These are phyloP conservation scores for Carex pumila DNA, from an alignment of 176 grass and related monocot species.

Conservation along the genomic window DNA sequence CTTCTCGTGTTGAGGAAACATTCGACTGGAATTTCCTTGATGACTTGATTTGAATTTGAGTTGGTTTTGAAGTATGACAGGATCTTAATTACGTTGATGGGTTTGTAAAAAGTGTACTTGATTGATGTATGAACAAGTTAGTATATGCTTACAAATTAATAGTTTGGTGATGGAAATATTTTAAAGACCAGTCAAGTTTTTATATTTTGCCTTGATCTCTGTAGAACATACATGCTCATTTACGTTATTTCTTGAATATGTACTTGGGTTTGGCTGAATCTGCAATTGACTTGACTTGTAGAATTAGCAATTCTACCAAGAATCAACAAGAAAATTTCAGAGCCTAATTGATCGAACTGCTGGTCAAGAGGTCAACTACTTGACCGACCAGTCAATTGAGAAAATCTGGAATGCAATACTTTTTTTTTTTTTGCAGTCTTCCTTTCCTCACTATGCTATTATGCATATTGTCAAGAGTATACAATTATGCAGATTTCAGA, in stretches of 20 bases:
- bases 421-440: too few species aligned
- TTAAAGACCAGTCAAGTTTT: neutral
- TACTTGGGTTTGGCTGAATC: neutral
- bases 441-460: neutral
- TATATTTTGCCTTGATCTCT: neutral
- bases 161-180: neutral
- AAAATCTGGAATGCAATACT: neutral
- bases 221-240: neutral
- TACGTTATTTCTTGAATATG: neutral
- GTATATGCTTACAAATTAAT: neutral
- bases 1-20: neutral
- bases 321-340: neutral
- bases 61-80: neutral
- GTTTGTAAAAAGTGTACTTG: neutral
- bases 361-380: neutral
- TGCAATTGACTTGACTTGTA: neutral
- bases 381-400: neutral
- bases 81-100: neutral
- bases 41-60: slow-evolving; percentile 23
- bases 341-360: neutral
- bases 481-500: too few species aligned
- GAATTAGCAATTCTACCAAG: neutral
- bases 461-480: neutral
- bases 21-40: slow-evolving; percentile 17
- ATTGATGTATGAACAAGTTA: neutral